Conservation (phyloP, 768 basidiomycete genomes). For the Pleurotus pulmonarius region DNA sequence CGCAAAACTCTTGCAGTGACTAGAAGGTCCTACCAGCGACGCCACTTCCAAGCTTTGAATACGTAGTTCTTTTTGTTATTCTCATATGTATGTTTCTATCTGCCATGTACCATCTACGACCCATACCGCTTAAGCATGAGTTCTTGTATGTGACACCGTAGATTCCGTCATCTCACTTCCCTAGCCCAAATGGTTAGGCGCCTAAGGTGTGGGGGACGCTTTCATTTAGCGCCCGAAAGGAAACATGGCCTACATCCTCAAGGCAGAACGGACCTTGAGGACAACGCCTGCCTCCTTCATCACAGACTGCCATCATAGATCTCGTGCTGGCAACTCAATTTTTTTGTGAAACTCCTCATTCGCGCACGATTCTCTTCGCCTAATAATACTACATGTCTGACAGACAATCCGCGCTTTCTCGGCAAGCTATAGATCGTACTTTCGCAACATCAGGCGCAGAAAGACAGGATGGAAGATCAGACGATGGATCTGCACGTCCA, state of each 20-base stretch:
- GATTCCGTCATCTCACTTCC: too few relatives aligned
- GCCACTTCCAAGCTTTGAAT: background rate
- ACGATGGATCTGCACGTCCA: background rate
- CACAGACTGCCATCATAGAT: background rate
- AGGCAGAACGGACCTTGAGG: background rate
- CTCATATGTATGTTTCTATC: too few relatives aligned
- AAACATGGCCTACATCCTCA: background rate
- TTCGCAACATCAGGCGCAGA: background rate
- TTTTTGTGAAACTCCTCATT: too few relatives aligned
- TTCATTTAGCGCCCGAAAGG: background rate
- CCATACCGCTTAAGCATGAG: too few relatives aligned
- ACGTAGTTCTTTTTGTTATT: background rate
- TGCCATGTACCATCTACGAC: too few relatives aligned
- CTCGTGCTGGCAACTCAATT: too few relatives aligned
- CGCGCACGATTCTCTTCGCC: too few relatives aligned
- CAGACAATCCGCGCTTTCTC: background rate
- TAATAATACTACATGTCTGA: background rate
- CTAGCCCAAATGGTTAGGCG: background rate
- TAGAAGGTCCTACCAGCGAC: background rate
- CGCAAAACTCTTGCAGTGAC: constrained; percentile 49
- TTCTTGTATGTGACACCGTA: too few relatives aligned
- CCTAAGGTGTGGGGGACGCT: background rate
- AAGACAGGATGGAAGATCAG: background rate
- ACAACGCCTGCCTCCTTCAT: background rate
- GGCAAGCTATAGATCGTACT: background rate